Base-by-base conservation (phyloP, 805 yeast genomes). In the Diddensiella santjacobensis region DNA sequence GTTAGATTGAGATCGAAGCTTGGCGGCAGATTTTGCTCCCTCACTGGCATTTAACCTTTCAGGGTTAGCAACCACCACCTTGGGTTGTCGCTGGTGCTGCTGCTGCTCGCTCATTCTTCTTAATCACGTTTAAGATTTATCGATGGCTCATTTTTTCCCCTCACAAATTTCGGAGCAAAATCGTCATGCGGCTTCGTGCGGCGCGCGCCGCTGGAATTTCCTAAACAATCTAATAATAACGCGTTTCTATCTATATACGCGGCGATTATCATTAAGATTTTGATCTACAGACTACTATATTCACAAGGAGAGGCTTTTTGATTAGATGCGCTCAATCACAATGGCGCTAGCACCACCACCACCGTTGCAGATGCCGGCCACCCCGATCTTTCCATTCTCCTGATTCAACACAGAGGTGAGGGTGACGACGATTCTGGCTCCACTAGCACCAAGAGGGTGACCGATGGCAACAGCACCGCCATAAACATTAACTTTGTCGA, bases 331-430 rank as follows among this genome's bases (percentile, higher is more conserved):
- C 74, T 90, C 96, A 61, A 93, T 79, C 53, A 93, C 87, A 61
- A 93, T 74, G 22, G 98, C 83, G 48, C 96, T 84, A 43, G 97
- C 98, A 67, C 99, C 99, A 67, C 99, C 99, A 63, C 99, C 99
- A 75, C 99, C 99, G 70, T 93, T 93, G 78, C 99, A 93, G 65
- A 93, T 84, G 68, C 88, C 96, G 61, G 96, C 97, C 58, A 81
- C 88, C 68, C 99, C 99, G 58, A 82, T 69, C 72, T 84, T 87
- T 59, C 91, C 95, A 48, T 71, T 71, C 75, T 93, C 98, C 73
- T 91, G 96, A 33, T 70, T 57, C 64, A 93, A 79, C 15, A 90
- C 89, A 43, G 88, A 79, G 50, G 81, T 62, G 68, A 93, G 77
- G 23, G 99, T 93, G 57, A 87, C 90, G 49, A 93, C 80, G 62